Base-by-base conservation (phyloP, 441 rosid genomes). In the Capsella rubella region DNA sequence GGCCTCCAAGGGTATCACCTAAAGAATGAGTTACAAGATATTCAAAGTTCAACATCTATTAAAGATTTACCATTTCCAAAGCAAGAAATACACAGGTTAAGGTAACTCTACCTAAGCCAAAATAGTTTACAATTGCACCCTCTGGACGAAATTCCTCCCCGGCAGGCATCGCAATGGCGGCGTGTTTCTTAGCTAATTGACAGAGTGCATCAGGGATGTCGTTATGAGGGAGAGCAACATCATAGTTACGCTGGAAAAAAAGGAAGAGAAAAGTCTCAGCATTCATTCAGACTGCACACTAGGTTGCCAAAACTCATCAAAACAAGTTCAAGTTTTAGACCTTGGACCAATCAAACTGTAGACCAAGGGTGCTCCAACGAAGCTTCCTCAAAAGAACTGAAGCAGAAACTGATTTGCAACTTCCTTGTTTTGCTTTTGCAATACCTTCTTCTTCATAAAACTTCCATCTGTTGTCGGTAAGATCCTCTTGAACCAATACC, bases 1-100 rank as follows among this genome's bases (percentile, higher is more conserved):
- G 99, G 42, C 97, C 99, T 55, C 99, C 99, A 43, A 95, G 90
- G 34, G 95, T 79, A 85, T 92, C 99, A 59, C 92, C 99, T 92
- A 77, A 67, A 74, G 9, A 43, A 10, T 1, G 15, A 6, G 21
- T 64, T 4, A 27, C 42, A 64, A 56, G 10, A 67, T 39, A 3
- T 35, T 51, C 68, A 18, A 52, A 43, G 6, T 53, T 37, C 64
- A 37, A 45, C 71, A 67, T 8, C 21, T 46, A 29, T 0, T 2
- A 43, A 29, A 43, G 54, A 70, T 28, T 28, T 16, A 45, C 49
- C 42, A 12, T 64, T 64, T 43, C 14, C 0, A 52, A 55, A 69
- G 37, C 40, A 76, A 50, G 56, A 52, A 5, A 46, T 15, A 61
- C 57, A 43, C 31, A 68, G 1, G 40, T 10, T 8, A 25, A 60